Evolutionary conservation across 1,284 basidiomycete species (phyloP), one percentile per base, ranked within the genome.

Genomic region (Malassezia psittaci): DNA sequence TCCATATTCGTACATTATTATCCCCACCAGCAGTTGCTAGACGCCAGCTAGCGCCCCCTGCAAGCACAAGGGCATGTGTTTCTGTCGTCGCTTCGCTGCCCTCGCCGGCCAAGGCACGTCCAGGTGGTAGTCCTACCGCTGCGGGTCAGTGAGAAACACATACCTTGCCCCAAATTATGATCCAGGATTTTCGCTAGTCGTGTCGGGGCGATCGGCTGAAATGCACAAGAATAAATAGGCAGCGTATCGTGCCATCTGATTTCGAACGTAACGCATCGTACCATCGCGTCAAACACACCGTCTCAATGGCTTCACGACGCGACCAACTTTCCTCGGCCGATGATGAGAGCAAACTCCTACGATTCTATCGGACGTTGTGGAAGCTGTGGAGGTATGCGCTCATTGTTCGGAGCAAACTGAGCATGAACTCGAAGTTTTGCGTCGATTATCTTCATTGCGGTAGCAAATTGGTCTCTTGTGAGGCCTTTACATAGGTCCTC

Each of bases 1-100:
- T 67, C 72, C 72, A 74, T 48, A 74, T 62, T 51, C 57, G 52
- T 68, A 96, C 89, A 79, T 93, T 87, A 74, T 93, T 96, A 75
- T 99, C 93, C 70, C 93, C 93, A 44, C 93, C 93, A 10, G 86
- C 90, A 0, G 94, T 96, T 0, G 91, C 93, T 9, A 98, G 79
- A 61, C 87, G 82, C 79, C 94, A 96, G 48, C 84, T 80, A 55
- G 78, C 77, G 3, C 76, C 77, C 12, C 76, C 77, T 16, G 75
- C 71, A 45, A 64, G 61, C 34, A 67, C 58, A 21, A 67, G 63
- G 0, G 64, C 63, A 3, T 62, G 65, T 1, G 41, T 43, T 35
- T 32, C 43, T 13, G 18, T 13, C 7, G 45, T 46, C 21, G 11
- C 48, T 45, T 8, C 52, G 47, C 43, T 60, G 51, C 29, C 54